Percentiles rank a stretch among this genome's conserved stretches.
Evolutionary conservation across 1,139 yeast genomes (phyloP).

Genomic region (Entelexis paramagnoliae): DNA sequence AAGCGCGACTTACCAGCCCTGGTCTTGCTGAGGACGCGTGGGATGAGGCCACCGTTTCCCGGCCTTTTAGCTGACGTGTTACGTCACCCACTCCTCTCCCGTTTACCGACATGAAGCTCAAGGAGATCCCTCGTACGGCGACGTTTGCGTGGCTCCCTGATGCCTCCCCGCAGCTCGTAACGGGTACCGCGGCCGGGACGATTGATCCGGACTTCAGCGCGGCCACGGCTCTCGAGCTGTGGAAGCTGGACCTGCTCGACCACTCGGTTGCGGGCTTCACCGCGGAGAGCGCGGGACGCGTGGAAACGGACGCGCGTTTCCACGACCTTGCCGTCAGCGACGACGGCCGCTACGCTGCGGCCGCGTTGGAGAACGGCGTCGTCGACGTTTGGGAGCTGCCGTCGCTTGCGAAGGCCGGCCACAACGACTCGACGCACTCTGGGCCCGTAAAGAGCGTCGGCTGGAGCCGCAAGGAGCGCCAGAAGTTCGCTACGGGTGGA

Average conservation of each 20-base stretch:
- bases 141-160: conserved; percentile 85
- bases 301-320: conserved; percentile 40
- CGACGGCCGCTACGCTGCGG: conserved; percentile 59
- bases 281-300: conserved; percentile 34
- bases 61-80: conserved; percentile 8
- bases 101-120: conserved; percentile 43
- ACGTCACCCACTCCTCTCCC: conserved; percentile 6
- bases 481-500: conserved; percentile 79
- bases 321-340: conserved; percentile 81
- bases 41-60: neutral
- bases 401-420: conserved; percentile 6
- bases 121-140: conserved; percentile 76
- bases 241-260: conserved; percentile 53
- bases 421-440: conserved; percentile 12
- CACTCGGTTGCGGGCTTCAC: conserved; percentile 31
- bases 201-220: conserved; percentile 81
- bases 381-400: conserved; percentile 54
- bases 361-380: conserved; percentile 77
- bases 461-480: conserved; percentile 65
- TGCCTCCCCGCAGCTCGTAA: conserved; percentile 26
- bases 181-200: conserved; percentile 93
- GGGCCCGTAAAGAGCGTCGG: conserved; percentile 57
- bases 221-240: conserved; percentile 62
- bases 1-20: too few relatives aligned
- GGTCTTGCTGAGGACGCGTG: neutral